A percentile compares a stretch with the other conserved stretches of the same genome.
Evolutionary conservation across 1,284 basidiomycete genomes (phyloP).

Genomic region (Irpex sp.): DNA sequence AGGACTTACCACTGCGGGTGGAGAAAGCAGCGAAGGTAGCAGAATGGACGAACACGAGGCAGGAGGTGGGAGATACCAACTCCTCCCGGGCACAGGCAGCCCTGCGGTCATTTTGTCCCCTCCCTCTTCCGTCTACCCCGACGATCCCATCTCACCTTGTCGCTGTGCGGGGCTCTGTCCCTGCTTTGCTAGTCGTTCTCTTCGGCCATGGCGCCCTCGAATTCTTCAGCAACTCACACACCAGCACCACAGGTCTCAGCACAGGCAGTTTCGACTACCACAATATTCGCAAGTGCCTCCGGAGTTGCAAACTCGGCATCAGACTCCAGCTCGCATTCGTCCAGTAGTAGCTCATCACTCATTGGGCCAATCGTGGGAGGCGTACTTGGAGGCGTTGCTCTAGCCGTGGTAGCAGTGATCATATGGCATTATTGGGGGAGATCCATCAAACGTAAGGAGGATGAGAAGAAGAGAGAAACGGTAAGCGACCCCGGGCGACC

Average conservation of each 20-base stretch:
- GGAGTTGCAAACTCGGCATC: constrained; percentile 11
- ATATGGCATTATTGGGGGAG: constrained; percentile 50
- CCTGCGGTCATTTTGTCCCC: not conserved
- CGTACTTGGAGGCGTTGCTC: constrained; percentile 39
- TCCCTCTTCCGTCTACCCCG: not conserved
- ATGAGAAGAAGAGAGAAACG: constrained; percentile 33
- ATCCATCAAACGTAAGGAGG: constrained; percentile 35
- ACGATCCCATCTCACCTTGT: not conserved
- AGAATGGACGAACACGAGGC: not conserved
- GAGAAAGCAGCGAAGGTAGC: not conserved
- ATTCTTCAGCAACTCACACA: not conserved
- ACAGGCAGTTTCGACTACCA: constrained; percentile 27
- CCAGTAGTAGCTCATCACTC: not conserved
- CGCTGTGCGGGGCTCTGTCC: not conserved
- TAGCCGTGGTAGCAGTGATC: constrained; percentile 41
- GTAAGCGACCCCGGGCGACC: constrained; percentile 28
- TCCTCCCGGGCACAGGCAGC: not conserved
- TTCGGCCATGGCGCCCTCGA: not conserved
- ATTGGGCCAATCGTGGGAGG: constrained; percentile 51
- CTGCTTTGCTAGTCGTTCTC: not conserved
- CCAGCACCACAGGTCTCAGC: not conserved
- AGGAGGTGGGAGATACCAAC: not conserved
- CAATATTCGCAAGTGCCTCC: constrained; percentile 24
- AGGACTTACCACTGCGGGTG: not conserved
- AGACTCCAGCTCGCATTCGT: not conserved